Percentiles rank a stretch among this genome's conserved stretches.
These are phyloP conservation scores for Alternaria solani DNA, from an alignment of 2,329 filamentous ascomycete genomes.

Conservation along the genomic window DNA sequence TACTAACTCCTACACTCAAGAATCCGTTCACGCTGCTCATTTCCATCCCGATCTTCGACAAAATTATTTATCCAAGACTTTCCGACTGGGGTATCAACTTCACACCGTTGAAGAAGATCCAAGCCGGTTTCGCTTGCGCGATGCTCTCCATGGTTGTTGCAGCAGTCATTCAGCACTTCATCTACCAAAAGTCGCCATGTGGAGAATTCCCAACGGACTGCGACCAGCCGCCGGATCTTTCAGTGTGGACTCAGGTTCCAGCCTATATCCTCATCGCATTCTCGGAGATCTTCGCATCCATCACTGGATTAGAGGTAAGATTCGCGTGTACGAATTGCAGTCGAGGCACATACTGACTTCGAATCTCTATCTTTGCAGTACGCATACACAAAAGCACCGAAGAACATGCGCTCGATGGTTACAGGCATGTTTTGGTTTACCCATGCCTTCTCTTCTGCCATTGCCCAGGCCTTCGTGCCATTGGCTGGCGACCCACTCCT, in stretches of 20 bases:
- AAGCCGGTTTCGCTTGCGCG: slow-evolving; percentile 72
- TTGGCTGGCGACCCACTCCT: slow-evolving; percentile 31
- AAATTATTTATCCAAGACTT: slow-evolving; percentile 70
- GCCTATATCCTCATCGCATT: slow-evolving; percentile 63
- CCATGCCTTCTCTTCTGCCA: slow-evolving; percentile 38
- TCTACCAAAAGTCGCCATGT: slow-evolving; percentile 57
- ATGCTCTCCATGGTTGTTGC: slow-evolving; percentile 68
- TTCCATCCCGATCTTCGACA: slow-evolving; percentile 72
- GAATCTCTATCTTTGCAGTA: slow-evolving; percentile 58
- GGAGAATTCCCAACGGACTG: slow-evolving; percentile 52
- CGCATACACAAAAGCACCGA: slow-evolving; percentile 74
- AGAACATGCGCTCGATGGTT: slow-evolving; percentile 61
- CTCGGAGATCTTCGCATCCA: slow-evolving; percentile 68
- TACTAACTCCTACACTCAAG: background rate
- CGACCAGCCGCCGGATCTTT: slow-evolving; percentile 53
- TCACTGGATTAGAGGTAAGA: slow-evolving; percentile 62
- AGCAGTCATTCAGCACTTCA: slow-evolving; percentile 63
- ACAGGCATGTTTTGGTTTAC: slow-evolving; percentile 44
- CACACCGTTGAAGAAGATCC: slow-evolving; percentile 78
- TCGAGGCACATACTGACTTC: background rate
- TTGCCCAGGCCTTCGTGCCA: slow-evolving; percentile 32
- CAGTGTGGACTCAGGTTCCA: slow-evolving; percentile 62
- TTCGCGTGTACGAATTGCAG: background rate
- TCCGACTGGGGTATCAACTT: slow-evolving; percentile 70
- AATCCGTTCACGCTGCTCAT: slow-evolving; percentile 78